Base-by-base conservation (phyloP, 2,329 filamentous ascomycete genomes). In the Paecilomyces sp. region DNA sequence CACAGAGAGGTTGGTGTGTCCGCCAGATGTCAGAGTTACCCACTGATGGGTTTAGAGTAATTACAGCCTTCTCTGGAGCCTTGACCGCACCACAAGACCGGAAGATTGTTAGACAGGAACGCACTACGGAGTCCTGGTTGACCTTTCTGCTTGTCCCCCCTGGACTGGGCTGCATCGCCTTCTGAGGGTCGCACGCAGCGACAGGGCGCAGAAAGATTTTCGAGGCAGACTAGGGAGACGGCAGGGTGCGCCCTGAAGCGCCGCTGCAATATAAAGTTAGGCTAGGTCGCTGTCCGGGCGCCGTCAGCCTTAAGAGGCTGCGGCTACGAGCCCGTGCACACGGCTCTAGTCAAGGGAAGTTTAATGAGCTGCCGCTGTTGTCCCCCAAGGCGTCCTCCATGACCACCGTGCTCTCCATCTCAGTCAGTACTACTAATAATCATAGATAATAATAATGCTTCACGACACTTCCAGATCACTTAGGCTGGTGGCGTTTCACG, bases 291-390 rank as follows among this genome's bases (percentile, higher is more conserved):
- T 58, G 60, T 53, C 58, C 55, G 54, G 64, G 62, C 61, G 58
- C 64, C 66, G 66, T 71, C 69, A 72, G 70, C 67, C 71, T 72
- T 74, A 68, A 69, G 62, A 65, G 70, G 71, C 70, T 71, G 66
- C 67, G 64, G 65, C 53, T 60, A 55, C 52, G 36, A 56, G 58
- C 58, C 61, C 61, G 58, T 59, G 61, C 53, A 60, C 64, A 62
- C 60, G 59, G 62, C 57, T 58, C 54, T 55, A 33, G 54, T 33
- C 28, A 53, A 53, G 51, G 24, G 28, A 53, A 15, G 22, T 53
- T 30, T 53, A 30, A 53, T 53, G 51, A 53, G 51, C 51, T 30
- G 51, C 24, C 51, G 51, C 51, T 28, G 51, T 47, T 18, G 15
- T 53, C 51, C 24, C 51, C 3, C 12, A 25, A n/a, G 22, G 22